Conservation (phyloP, 2,329 filamentous ascomycete species). For the Neofusicoccum cordaticola region DNA sequence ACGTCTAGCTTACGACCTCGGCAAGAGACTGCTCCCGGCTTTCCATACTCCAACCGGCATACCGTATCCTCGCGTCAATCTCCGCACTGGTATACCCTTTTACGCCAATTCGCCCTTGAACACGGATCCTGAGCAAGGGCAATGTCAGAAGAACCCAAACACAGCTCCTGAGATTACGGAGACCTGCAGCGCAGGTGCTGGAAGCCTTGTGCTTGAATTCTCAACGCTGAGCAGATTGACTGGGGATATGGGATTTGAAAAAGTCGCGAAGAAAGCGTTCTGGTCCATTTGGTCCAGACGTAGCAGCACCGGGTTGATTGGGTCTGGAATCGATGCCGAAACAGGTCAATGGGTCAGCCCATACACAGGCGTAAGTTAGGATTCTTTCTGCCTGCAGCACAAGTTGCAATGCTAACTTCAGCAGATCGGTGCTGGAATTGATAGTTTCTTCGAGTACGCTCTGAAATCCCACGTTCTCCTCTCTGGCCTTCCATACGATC, state of each 20-base stretch:
- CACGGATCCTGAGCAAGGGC: constrained; percentile 48
- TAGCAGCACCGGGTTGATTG: constrained; percentile 82
- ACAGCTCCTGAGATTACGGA: constrained; percentile 74
- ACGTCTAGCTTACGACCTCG: constrained; percentile 83
- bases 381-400: background rate
- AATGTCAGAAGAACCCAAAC: constrained; percentile 45
- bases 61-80: constrained; percentile 90
- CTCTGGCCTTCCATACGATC: constrained; percentile 59
- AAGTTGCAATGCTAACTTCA: constrained; percentile 11
- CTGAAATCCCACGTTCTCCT: constrained; percentile 90
- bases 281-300: constrained; percentile 94
- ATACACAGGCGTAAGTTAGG: constrained; percentile 64
- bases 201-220: constrained; percentile 90
- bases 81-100: constrained; percentile 86
- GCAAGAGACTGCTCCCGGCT: constrained; percentile 78
- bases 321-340: constrained; percentile 89
- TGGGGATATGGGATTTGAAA: constrained; percentile 83
- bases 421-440: constrained; percentile 85
- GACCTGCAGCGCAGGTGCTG: constrained; percentile 95
- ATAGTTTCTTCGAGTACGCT: constrained; percentile 98
- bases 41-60: constrained; percentile 90
- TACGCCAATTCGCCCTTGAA: constrained; percentile 84
- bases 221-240: constrained; percentile 85
- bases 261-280: constrained; percentile 85
- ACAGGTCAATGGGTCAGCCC: constrained; percentile 83